phyloP scores from a whole-genome alignment of 1,284 basidiomycete genomes.

The Rhizoctonia solani region DNA sequence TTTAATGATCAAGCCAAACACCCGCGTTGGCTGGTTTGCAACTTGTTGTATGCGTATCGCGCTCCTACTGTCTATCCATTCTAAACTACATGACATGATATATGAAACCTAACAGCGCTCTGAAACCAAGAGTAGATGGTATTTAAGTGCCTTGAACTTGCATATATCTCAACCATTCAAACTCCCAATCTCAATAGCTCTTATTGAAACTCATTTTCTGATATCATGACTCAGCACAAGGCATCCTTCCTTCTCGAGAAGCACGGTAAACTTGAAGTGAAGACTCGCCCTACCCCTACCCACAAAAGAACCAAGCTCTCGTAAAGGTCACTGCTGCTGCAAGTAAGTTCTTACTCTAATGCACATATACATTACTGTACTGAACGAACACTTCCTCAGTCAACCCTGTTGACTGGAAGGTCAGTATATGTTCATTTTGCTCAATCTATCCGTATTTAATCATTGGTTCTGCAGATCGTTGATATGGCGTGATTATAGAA shows the following conservation, averaged over 20 bases:
- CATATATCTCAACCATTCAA: neutral
- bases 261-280: conserved; percentile 41
- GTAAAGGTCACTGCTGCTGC: conserved; percentile 50
- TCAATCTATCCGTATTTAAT: neutral
- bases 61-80: too few relatives aligned
- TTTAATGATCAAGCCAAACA: too few relatives aligned
- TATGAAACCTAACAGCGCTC: too few relatives aligned
- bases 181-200: too few relatives aligned
- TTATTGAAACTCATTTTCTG: too few relatives aligned
- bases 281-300: conserved; percentile 49
- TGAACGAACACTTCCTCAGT: neutral
- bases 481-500: neutral
- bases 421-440: neutral
- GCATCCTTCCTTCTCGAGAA: conserved; percentile 42
- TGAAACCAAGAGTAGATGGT: too few relatives aligned
- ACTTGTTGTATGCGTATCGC: too few relatives aligned
- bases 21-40: too few relatives aligned
- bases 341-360: neutral
- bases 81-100: too few relatives aligned
- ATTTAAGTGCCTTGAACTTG: too few relatives aligned
- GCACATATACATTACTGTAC: neutral
- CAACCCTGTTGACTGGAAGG: conserved; percentile 24
- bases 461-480: neutral
- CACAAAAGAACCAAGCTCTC: conserved; percentile 51
- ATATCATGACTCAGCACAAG: conserved; percentile 35